These are phyloP conservation scores for Calonectria crousiana DNA, from an alignment of 2,329 filamentous ascomycete species.

Conservation along the genomic window DNA sequence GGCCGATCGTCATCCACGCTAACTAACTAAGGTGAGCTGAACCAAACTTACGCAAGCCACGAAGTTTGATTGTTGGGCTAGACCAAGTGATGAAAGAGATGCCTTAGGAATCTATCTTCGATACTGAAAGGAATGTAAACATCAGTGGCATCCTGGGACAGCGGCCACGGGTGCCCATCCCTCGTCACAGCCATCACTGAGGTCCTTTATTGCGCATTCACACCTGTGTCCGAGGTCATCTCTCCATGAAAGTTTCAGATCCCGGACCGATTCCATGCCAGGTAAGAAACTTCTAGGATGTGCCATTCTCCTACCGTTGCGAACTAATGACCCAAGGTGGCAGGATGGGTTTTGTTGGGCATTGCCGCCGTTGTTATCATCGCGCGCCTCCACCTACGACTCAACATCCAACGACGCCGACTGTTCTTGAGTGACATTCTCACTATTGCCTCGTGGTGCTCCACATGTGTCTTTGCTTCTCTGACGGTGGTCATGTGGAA, in stretches of 20 bases:
- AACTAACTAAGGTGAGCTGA: neutral
- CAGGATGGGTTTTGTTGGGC: neutral
- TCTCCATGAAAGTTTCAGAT: neutral
- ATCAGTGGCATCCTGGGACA: neutral
- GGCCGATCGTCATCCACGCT: neutral
- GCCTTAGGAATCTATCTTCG: neutral
- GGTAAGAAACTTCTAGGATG: neutral
- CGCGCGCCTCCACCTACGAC: constrained; percentile 32
- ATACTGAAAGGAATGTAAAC: neutral
- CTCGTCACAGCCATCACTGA: neutral
- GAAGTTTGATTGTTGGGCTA: neutral
- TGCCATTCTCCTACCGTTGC: neutral
- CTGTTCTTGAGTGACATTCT: constrained; percentile 21
- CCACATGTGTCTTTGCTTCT: neutral
- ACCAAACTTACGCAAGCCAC: neutral
- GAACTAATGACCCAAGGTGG: neutral
- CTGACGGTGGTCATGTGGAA: constrained; percentile 14
- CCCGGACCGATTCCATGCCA: neutral
- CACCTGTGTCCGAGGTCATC: neutral
- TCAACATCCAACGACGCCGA: constrained; percentile 24
- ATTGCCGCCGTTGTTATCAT: neutral
- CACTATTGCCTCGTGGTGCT: constrained; percentile 26
- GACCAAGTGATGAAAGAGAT: neutral
- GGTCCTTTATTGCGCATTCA: neutral
- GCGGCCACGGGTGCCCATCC: neutral